Evolutionary conservation across 345 rosid genomes (phyloP), one percentile per base, ranked within the genome.

Genomic region (Rhodamnia argentea): DNA sequence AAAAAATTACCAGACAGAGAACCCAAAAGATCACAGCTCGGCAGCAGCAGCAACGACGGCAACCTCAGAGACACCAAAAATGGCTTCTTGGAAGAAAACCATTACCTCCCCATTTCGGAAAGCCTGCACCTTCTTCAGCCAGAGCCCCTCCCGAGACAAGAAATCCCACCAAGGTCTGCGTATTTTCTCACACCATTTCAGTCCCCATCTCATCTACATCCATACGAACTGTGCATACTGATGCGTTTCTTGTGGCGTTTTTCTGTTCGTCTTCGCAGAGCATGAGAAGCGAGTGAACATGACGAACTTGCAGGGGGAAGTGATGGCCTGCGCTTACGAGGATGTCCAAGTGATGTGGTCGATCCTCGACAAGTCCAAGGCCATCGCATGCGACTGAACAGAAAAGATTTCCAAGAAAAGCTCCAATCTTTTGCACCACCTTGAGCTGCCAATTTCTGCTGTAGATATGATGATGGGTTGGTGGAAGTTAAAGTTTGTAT

Each of bases 341-440:
- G 99, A 96, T 83, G 98, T 95, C 84, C 98, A 94, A 40, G 96
- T 96, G 84, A 96, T 96, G 99, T 96, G 98, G 98, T 96, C 99
- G 53, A 96, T 96, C 89, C 96, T 96, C 5, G 99, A 96, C 90
- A 95, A 96, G 91, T 93, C 99, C 91, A 95, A 92, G 88, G 89
- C 97, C 86, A 81, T 88, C 52, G 32, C 88, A 64, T 92, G 90
- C 92, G 88, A 88, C 87, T 87, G 81, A 70, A 70, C 81, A 4
- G 40, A 44, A 20, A 70, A 13, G 26, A 8, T 22, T 37, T 5
- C 81, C 2, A 9, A 70, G 78, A 37, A 4, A 9, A 4, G 26
- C 78, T 37, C 78, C 78, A 2, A 37, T 40, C 78, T 70, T 20
- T 20, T 0, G 78, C 78, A 9, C 47, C 47, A 5, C 78, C 78